These are phyloP conservation scores for Penicillium sumatraense DNA, from an alignment of 2,329 filamentous ascomycete species.

Conservation along the genomic window DNA sequence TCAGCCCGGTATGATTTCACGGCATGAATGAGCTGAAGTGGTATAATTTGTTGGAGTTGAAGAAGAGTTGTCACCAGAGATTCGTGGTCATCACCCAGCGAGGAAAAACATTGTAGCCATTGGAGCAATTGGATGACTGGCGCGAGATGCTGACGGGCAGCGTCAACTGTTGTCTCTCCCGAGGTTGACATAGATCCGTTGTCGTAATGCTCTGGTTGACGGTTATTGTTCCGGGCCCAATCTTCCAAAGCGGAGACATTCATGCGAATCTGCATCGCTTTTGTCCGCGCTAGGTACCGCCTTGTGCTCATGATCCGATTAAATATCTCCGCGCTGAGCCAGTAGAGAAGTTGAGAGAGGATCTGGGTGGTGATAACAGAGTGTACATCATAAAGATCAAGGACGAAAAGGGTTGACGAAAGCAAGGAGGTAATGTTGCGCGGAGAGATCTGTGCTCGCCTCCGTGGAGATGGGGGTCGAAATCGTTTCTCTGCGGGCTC, in stretches of 20 bases:
- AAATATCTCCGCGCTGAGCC: constrained; percentile 94
- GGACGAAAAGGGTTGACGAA: constrained; percentile 93
- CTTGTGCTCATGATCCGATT: constrained; percentile 97
- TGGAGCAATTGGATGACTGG: constrained; percentile 93
- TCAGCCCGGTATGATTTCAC: constrained; percentile 93
- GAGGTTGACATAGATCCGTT: constrained; percentile 83
- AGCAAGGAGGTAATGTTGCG: constrained; percentile 94
- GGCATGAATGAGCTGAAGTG: constrained; percentile 87
- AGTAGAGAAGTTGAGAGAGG: constrained; percentile 89
- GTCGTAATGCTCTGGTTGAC: constrained; percentile 93
- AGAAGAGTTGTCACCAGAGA: constrained; percentile 86
- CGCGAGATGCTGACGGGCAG: constrained; percentile 80
- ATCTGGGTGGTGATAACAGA: constrained; percentile 95
- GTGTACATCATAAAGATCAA: constrained; percentile 98
- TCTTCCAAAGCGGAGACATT: constrained; percentile 95
- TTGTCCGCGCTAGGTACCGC: constrained; percentile 91
- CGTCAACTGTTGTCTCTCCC: constrained; percentile 85
- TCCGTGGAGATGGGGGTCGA: constrained; percentile 89
- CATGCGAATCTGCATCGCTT: constrained; percentile 99
- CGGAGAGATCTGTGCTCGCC: constrained; percentile 87
- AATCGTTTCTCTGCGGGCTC: constrained; percentile 90
- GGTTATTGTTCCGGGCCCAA: constrained; percentile 92
- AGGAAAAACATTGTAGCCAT: constrained; percentile 98
- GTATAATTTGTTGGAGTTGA: constrained; percentile 81
- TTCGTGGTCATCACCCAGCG: constrained; percentile 85